Base-by-base conservation (phyloP, 2,329 filamentous ascomycete genomes). In the Neofusicoccum parvum region DNA sequence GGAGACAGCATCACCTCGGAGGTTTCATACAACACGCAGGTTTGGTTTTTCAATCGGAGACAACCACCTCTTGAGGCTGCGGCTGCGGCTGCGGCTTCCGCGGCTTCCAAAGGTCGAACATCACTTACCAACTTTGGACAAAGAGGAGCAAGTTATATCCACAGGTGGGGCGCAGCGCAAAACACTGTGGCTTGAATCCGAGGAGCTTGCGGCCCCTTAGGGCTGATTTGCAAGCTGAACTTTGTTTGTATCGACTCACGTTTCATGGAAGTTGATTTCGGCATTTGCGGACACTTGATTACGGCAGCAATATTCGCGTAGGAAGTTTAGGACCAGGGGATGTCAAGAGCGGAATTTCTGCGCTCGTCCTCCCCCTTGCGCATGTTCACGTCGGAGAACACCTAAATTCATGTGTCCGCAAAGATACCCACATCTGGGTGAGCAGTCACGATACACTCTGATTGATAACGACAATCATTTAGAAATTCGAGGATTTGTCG, bases 401-500 rank as follows among this genome's bases (percentile, higher is more conserved):
- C 5, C 27, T 32, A 7, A 5, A 7, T 32, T 32, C 27, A 5
- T 32, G 27, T 32, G 5, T 7, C 27, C 27, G 27, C 6, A 32
- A 7, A 32, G 27, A 32, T 32, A 7, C 1, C 6, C 5, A 7
- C 5, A 32, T 32, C 27, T 7, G 27, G 27, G 27, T 32, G 27
- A 32, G 7, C 27, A 32, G 27, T 7, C 27, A 32, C 27, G 27
- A 32, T 32, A 5, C 6, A 32, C 5, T 5, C 6, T 32, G 27
- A 7, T 7, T 32, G 27, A 32, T 7, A 32, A 32, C 27, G 27
- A 1, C 27, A 32, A 32, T 32, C 27, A 32, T 32, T 23, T 23
- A 23, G 1, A 3, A 1, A 23, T 23, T 23, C 0, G 0, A 23
- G 23, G 23, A 3, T 23, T 23, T 23, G 23, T 0, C 1, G 23